Conservation (phyloP, 176 grass and related monocot species). For the Aegilops speltoides region DNA sequence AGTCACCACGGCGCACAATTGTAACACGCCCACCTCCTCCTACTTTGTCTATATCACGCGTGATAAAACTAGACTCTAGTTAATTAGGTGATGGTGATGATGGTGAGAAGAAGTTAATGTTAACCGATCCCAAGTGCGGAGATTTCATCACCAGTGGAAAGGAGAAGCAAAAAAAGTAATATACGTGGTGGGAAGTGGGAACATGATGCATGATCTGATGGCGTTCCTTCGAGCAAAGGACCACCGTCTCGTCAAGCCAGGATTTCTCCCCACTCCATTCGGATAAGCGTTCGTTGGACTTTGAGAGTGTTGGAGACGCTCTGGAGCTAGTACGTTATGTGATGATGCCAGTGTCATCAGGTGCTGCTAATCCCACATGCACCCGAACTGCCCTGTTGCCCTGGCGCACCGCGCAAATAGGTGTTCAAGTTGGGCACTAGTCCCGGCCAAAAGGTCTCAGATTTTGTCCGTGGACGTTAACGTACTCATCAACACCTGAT, state of each 20-base stretch:
- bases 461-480: background rate
- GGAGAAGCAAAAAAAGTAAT: background rate
- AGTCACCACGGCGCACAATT: background rate
- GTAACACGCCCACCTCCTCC: background rate
- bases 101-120: background rate
- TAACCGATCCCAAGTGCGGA: background rate
- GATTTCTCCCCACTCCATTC: slow-evolving; percentile 7
- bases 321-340: background rate
- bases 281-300: background rate
- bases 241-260: slow-evolving; percentile 14
- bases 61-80: background rate
- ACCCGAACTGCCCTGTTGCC: background rate
- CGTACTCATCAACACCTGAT: background rate
- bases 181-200: background rate
- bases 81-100: background rate
- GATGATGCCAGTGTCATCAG: background rate
- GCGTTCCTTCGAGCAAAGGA: slow-evolving; percentile 1
- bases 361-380: background rate
- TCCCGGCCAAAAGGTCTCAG: background rate
- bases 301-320: background rate
- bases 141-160: background rate
- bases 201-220: slow-evolving; percentile 6
- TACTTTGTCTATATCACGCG: background rate
- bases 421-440: background rate
- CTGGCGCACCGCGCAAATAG: background rate